Evolutionary conservation across 2,329 filamentous ascomycete genomes (phyloP).

Genomic region (Cordyceps pruinosa): DNA sequence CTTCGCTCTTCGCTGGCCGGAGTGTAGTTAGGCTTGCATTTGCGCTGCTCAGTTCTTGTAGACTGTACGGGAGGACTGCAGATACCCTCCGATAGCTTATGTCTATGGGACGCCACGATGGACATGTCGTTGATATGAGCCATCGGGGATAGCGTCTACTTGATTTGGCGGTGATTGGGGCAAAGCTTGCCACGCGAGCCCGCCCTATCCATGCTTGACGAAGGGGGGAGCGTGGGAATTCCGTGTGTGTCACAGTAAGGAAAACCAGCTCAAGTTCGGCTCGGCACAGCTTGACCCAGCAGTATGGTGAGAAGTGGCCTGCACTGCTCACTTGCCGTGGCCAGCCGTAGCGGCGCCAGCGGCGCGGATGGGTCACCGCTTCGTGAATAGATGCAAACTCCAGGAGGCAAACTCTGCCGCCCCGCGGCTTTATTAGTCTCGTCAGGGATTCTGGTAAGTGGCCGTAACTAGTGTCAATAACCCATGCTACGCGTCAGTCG

Average conservation of each 20-base stretch:
- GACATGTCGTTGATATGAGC: slow-evolving; percentile 3
- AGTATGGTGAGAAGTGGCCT: not conserved
- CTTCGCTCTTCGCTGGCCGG: too few species aligned
- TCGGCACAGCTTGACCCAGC: not conserved
- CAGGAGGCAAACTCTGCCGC: not conserved
- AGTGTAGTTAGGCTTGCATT: not conserved
- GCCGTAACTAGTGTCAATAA: not conserved
- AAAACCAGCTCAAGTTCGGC: not conserved
- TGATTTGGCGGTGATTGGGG: not conserved
- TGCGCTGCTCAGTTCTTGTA: not conserved
- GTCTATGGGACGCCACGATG: not conserved
- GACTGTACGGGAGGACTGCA: not conserved
- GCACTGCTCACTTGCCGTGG: not conserved
- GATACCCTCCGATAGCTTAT: not conserved
- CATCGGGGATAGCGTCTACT: slow-evolving; percentile 5
- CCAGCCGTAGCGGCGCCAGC: not conserved
- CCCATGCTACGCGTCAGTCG: not conserved
- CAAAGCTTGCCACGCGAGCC: not conserved
- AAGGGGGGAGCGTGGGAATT: too few species aligned
- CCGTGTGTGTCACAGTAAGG: too few species aligned
- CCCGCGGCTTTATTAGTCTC: not conserved
- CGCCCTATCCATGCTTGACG: too few species aligned
- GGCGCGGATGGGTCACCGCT: not conserved
- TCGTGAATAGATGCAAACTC: not conserved
- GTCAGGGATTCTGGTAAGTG: not conserved